phyloP scores from a whole-genome alignment of 306 rosid genomes.

The Ormosia emarginata region DNA sequence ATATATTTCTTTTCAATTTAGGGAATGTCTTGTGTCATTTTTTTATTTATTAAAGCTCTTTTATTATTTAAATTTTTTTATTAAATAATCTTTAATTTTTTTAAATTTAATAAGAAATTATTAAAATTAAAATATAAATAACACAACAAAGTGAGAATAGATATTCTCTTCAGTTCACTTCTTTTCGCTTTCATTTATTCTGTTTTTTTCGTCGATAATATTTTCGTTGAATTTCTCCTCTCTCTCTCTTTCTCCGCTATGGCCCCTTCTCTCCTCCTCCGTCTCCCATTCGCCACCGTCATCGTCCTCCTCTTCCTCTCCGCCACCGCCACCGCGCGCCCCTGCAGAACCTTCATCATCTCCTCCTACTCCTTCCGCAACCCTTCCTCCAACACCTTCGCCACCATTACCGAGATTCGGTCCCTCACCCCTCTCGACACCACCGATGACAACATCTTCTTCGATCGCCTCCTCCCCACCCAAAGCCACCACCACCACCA shows the following conservation, averaged over 20 bases:
- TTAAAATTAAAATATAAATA: too few species aligned
- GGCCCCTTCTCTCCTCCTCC: slow-evolving; percentile 20
- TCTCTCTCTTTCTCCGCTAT: slow-evolving; percentile 18
- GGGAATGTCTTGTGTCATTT: too few species aligned
- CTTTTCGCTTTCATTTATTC: background rate
- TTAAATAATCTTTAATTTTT: too few species aligned
- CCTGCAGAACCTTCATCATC: slow-evolving; percentile 67
- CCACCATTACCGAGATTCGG: slow-evolving; percentile 53
- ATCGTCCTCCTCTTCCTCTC: slow-evolving; percentile 6
- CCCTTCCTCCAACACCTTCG: slow-evolving; percentile 31
- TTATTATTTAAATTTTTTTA: too few species aligned
- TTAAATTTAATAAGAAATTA: too few species aligned
- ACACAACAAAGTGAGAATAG: too few species aligned
- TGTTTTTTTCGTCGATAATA: background rate
- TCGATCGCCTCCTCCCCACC: slow-evolving; percentile 12
- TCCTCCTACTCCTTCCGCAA: slow-evolving; percentile 66
- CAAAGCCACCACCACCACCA: background rate
- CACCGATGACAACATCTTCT: background rate
- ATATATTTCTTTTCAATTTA: too few species aligned
- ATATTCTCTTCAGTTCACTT: background rate
- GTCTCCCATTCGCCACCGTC: slow-evolving; percentile 19
- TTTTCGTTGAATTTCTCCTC: background rate
- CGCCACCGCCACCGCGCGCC: slow-evolving; percentile 50
- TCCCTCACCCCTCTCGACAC: slow-evolving; percentile 25
- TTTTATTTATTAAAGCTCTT: too few species aligned